Percentiles rank a stretch among this genome's conserved stretches.
These are phyloP conservation scores for Xylaria digitata DNA, from an alignment of 2,329 filamentous ascomycete genomes.

Conservation along the genomic window DNA sequence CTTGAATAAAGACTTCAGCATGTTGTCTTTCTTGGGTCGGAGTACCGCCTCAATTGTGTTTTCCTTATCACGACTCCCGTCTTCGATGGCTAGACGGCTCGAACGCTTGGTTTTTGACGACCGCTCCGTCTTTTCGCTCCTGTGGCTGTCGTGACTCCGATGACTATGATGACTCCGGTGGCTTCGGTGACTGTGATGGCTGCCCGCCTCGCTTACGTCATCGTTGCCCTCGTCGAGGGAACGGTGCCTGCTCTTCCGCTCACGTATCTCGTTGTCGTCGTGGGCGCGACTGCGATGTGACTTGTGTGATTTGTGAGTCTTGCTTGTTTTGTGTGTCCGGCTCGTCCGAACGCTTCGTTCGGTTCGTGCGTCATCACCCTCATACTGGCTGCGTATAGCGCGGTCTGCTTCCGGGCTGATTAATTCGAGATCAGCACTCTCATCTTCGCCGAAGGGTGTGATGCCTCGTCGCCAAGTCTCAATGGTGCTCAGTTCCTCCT, in stretches of 20 bases:
- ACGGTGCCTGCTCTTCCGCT: constrained; percentile 47
- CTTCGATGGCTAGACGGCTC: constrained; percentile 52
- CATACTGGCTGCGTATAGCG: constrained; percentile 55
- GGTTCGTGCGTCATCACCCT: constrained; percentile 54
- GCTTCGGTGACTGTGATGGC: constrained; percentile 48
- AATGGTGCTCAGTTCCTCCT: constrained; percentile 68
- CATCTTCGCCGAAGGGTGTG: constrained; percentile 58
- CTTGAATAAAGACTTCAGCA: constrained; percentile 70
- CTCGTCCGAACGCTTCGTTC: constrained; percentile 47
- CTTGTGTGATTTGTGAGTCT: constrained; percentile 48
- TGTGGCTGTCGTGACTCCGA: constrained; percentile 51
- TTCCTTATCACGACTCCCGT: constrained; percentile 51
- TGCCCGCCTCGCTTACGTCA: constrained; percentile 53
- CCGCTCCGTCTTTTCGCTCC: constrained; percentile 52
- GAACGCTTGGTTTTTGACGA: constrained; percentile 48
- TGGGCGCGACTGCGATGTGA: constrained; percentile 41
- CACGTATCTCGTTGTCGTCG: constrained; percentile 33
- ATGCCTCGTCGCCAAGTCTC: constrained; percentile 71
- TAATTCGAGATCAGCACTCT: constrained; percentile 64
- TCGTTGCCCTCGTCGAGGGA: constrained; percentile 40
- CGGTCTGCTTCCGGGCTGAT: constrained; percentile 67
- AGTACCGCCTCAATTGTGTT: constrained; percentile 55
- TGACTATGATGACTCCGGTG: constrained; percentile 51
- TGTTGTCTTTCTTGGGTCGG: constrained; percentile 61
- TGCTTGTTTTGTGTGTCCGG: constrained; percentile 46